These are phyloP conservation scores for Knufia petricola DNA, from an alignment of 2,329 filamentous ascomycete genomes.

Conservation along the genomic window DNA sequence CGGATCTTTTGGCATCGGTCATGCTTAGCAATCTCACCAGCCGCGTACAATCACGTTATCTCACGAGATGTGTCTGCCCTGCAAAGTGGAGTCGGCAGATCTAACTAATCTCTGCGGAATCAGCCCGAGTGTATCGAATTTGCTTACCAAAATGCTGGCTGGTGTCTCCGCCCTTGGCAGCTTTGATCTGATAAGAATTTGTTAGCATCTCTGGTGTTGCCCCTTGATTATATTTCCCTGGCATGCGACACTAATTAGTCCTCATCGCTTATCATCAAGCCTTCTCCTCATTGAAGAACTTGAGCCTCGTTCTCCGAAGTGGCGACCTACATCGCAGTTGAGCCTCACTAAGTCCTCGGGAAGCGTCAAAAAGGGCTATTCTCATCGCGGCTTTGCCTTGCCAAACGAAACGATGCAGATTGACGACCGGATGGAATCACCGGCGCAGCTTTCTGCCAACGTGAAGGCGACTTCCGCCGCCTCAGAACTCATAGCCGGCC, in stretches of 20 bases:
- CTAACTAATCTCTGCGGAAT: neutral
- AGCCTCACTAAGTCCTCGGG: no score
- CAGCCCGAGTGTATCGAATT: neutral
- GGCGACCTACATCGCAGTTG: no score
- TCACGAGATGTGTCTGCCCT: neutral
- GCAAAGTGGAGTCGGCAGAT: neutral
- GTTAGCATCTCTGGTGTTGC: no score
- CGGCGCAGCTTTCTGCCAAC: neutral
- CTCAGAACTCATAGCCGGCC: neutral
- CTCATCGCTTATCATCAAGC: no score
- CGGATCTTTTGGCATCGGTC: no score
- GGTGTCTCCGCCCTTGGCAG: neutral
- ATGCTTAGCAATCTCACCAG: no score
- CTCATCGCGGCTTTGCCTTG: neutral
- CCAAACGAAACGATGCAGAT: neutral
- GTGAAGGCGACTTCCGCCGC: neutral
- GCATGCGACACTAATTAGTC: neutral
- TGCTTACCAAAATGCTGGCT: neutral
- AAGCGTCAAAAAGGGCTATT: no score
- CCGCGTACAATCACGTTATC: no score
- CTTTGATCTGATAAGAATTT: neutral
- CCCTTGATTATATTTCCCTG: neutral
- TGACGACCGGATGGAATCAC: neutral
- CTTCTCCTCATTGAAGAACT: no score
- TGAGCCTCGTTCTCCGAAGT: no score